phyloP scores from a whole-genome alignment of 2,329 filamentous ascomycete genomes.

The Incumbomyces delicatus region DNA sequence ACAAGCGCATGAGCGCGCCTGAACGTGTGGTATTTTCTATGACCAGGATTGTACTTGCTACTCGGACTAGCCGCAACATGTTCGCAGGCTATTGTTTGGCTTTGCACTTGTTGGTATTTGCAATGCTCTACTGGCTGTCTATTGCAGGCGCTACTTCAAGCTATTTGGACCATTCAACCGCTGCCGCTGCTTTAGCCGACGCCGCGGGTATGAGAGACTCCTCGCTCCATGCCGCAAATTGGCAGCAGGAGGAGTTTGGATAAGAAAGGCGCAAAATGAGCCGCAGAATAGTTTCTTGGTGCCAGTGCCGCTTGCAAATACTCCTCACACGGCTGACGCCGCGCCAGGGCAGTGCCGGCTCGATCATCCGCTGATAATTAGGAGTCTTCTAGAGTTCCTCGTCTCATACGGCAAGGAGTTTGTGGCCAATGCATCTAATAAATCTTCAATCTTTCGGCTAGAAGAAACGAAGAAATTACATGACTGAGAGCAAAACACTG shows the following conservation, averaged over 20 bases:
- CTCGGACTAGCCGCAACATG: conserved; percentile 79
- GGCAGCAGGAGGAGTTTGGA: conserved; percentile 54
- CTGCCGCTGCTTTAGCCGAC: conserved; percentile 33
- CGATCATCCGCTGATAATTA: too few species aligned
- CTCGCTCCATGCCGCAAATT: conserved; percentile 38
- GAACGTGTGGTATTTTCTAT: conserved; percentile 85
- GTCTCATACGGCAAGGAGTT: too few species aligned
- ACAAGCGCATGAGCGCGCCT: conserved; percentile 84
- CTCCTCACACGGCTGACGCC: too few species aligned
- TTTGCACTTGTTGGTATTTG: conserved; percentile 78
- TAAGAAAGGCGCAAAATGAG: conserved; percentile 5
- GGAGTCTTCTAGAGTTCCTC: too few species aligned
- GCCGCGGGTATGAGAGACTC: conserved; percentile 18
- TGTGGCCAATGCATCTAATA: too few species aligned
- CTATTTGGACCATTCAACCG: conserved; percentile 44
- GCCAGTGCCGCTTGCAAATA: too few species aligned
- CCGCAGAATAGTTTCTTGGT: too few species aligned
- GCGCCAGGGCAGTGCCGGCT: too few species aligned
- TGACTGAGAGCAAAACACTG: too few species aligned
- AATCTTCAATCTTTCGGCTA: too few species aligned
- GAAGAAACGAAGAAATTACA: too few species aligned
- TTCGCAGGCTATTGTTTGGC: conserved; percentile 88
- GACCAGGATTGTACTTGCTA: conserved; percentile 82
- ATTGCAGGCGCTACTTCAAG: conserved; percentile 56
- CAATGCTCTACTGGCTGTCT: conserved; percentile 77